These are phyloP conservation scores for Lachnellula occidentalis DNA, from an alignment of 2,329 filamentous ascomycete species.

Conservation along the genomic window DNA sequence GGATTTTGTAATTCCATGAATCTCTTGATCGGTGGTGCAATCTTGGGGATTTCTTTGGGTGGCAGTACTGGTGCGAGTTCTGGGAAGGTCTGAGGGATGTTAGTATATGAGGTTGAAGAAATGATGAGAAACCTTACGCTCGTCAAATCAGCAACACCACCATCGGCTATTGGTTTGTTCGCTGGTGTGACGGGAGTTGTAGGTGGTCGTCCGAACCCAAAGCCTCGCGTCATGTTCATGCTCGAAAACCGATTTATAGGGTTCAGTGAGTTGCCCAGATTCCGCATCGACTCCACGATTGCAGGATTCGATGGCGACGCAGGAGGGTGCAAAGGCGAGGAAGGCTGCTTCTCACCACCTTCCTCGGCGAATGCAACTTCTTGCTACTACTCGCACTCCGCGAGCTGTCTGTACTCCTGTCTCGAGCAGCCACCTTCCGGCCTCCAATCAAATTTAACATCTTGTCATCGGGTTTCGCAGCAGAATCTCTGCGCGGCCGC, in stretches of 20 bases:
- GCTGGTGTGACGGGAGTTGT: slow-evolving; percentile 36
- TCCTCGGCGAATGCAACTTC: slow-evolving; percentile 45
- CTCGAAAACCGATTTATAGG: slow-evolving; percentile 73
- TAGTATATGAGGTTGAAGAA: neutral
- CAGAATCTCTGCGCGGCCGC: slow-evolving; percentile 28
- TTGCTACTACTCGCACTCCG: slow-evolving; percentile 57
- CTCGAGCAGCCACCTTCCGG: slow-evolving; percentile 49
- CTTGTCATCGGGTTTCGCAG: slow-evolving; percentile 52
- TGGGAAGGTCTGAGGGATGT: slow-evolving; percentile 48
- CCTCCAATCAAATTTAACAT: slow-evolving; percentile 68
- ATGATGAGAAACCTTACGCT: slow-evolving; percentile 40
- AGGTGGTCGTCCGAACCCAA: slow-evolving; percentile 49
- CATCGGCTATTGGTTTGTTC: slow-evolving; percentile 40
- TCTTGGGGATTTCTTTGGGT: slow-evolving; percentile 49
- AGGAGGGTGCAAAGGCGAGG: slow-evolving; percentile 27
- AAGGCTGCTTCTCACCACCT: slow-evolving; percentile 32
- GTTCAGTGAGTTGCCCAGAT: slow-evolving; percentile 73
- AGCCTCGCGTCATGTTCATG: slow-evolving; percentile 69
- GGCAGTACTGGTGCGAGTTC: slow-evolving; percentile 51
- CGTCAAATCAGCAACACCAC: slow-evolving; percentile 46
- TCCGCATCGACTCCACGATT: slow-evolving; percentile 74
- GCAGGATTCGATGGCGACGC: slow-evolving; percentile 47
- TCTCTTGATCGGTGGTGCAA: slow-evolving; percentile 62
- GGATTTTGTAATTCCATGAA: slow-evolving; percentile 70
- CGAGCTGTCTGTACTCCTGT: slow-evolving; percentile 71